A percentile compares a stretch with the other conserved stretches of the same genome.
Evolutionary conservation across 306 rosid genomes (phyloP).

Genomic region (Citrullus colocynthis): DNA sequence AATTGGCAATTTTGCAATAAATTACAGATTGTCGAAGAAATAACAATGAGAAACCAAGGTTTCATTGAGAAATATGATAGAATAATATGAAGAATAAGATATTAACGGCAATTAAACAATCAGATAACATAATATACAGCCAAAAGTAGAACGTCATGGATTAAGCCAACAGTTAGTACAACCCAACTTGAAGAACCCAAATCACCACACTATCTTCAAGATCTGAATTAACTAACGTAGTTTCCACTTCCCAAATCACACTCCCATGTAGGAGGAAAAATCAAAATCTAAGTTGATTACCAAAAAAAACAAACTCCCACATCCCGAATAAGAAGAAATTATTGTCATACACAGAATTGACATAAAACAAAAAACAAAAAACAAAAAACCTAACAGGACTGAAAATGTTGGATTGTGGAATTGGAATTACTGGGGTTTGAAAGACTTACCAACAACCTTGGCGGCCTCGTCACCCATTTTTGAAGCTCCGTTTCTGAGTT

Average conservation of each 20-base stretch:
- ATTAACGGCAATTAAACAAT: background rate
- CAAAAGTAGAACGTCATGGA: background rate
- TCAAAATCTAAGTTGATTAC: background rate
- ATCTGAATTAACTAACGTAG: background rate
- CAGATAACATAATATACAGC: background rate
- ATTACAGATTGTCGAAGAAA: background rate
- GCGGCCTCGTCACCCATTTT: slow-evolving; percentile 7
- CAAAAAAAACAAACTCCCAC: background rate
- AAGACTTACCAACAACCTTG: slow-evolving; percentile 7
- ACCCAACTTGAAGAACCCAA: background rate
- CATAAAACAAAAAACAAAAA: background rate
- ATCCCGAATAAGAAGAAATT: background rate
- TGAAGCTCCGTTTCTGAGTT: background rate
- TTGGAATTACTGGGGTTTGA: background rate
- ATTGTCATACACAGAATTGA: background rate
- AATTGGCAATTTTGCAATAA: background rate
- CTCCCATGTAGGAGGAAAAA: background rate
- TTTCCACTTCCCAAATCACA: background rate
- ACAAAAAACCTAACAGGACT: background rate
- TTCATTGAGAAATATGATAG: too few species aligned
- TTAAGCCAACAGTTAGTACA: background rate
- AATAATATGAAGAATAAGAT: too few species aligned
- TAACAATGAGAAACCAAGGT: background rate
- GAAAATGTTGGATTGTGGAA: background rate
- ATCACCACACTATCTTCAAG: background rate